phyloP scores from a whole-genome alignment of 768 basidiomycete genomes.

The Mycena latifolia region DNA sequence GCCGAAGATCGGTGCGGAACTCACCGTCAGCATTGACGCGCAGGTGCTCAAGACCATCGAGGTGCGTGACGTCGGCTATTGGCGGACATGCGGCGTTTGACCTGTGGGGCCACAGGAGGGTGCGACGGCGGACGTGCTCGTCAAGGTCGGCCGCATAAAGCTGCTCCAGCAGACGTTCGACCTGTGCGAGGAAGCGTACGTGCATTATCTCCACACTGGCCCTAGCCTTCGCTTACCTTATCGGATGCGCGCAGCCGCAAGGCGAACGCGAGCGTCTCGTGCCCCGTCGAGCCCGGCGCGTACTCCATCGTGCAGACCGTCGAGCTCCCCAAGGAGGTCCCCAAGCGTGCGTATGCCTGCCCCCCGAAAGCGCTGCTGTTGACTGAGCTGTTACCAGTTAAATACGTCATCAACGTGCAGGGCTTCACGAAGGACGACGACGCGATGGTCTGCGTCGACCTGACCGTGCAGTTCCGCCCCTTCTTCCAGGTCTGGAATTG shows the following conservation, averaged over 20 bases:
- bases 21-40: slow-evolving; percentile 73
- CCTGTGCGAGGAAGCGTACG: slow-evolving; percentile 89
- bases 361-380: no score
- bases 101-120: slow-evolving; percentile 87
- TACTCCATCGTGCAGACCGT: not conserved
- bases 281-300: slow-evolving; percentile 1
- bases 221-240: no score
- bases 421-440: slow-evolving; percentile 27
- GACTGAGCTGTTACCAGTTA: slow-evolving; percentile 24
- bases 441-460: slow-evolving; percentile 27
- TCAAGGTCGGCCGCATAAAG: slow-evolving; percentile 94
- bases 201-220: not conserved
- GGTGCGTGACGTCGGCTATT: slow-evolving; percentile 48
- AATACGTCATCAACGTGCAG: slow-evolving; percentile 29
- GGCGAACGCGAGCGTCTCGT: not conserved
- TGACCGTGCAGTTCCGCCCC: slow-evolving; percentile 28
- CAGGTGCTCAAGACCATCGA: slow-evolving; percentile 61
- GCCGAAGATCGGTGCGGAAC: slow-evolving; percentile 72
- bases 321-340: slow-evolving; percentile 2
- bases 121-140: slow-evolving; percentile 88
- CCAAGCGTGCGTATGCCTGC: slow-evolving; percentile 7
- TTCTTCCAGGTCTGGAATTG: slow-evolving; percentile 33
- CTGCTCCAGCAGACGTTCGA: slow-evolving; percentile 86
- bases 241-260: slow-evolving; percentile 6
- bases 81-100: no score